Conservation (phyloP, 129 eudicot genomes). For the Chrysanthemum makinoi region DNA sequence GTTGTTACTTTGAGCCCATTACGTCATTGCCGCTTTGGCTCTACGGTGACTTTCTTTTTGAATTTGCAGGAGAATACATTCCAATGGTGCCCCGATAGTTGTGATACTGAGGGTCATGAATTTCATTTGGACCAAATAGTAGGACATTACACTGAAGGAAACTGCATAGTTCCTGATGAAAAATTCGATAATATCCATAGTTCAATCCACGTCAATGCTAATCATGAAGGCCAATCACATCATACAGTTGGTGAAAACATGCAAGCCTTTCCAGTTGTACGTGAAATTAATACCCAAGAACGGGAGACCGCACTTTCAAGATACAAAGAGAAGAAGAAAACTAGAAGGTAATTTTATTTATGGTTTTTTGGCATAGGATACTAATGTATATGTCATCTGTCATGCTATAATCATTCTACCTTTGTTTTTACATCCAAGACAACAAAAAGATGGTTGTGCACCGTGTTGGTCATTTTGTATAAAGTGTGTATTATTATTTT, state of each 20-base stretch:
- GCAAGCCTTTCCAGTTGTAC: slow-evolving; percentile 40
- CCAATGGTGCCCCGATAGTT: slow-evolving; percentile 47
- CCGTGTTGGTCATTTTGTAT: no score
- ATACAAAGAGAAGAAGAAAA: slow-evolving; percentile 91
- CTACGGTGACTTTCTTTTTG: slow-evolving; percentile 3
- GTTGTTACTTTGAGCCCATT: background rate
- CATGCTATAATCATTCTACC: no score
- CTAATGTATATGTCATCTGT: no score
- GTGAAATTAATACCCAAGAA: slow-evolving; percentile 66
- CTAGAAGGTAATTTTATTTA: slow-evolving; percentile 45
- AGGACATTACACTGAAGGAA: slow-evolving; percentile 40
- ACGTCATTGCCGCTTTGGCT: background rate
- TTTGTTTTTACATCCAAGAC: no score
- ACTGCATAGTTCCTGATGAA: slow-evolving; percentile 56
- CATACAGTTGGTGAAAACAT: slow-evolving; percentile 32
- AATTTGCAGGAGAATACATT: slow-evolving; percentile 45
- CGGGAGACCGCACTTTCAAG: slow-evolving; percentile 83
- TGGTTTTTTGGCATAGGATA: no score
- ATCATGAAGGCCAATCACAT: slow-evolving; percentile 39
- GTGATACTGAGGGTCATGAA: slow-evolving; percentile 38
- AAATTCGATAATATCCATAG: slow-evolving; percentile 35
- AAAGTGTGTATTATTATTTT: no score
- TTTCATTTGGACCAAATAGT: slow-evolving; percentile 30
- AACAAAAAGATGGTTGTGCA: no score
- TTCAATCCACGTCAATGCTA: slow-evolving; percentile 21